Evolutionary conservation across 1,139 yeast genomes (phyloP).

Genomic region (Geotrichum siamense): DNA sequence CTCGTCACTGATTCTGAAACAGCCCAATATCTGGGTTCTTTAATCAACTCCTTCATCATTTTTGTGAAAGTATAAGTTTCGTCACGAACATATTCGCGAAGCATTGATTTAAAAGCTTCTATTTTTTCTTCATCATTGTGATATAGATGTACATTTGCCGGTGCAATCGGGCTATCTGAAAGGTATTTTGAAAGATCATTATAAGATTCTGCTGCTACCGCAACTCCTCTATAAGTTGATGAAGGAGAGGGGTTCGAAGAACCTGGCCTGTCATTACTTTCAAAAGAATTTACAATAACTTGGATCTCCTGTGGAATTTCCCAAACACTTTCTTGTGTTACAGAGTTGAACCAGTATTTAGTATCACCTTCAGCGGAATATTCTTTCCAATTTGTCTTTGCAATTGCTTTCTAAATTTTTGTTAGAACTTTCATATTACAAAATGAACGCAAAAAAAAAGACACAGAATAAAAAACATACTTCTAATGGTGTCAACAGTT

Average conservation of each 20-base stretch:
- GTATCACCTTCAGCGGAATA: slow-evolving; percentile 61
- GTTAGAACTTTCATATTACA: slow-evolving; percentile 1
- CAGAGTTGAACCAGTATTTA: slow-evolving; percentile 62
- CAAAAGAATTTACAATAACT: slow-evolving; percentile 17
- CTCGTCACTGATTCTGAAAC: slow-evolving; percentile 55
- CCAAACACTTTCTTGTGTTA: slow-evolving; percentile 72
- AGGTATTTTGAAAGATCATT: slow-evolving; percentile 15
- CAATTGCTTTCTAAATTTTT: slow-evolving; percentile 33
- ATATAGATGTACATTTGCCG: slow-evolving; percentile 13
- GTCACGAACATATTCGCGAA: slow-evolving; percentile 51
- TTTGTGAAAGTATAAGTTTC: slow-evolving; percentile 69
- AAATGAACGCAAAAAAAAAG: background rate
- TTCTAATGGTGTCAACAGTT: slow-evolving; percentile 32
- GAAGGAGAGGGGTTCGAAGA: background rate
- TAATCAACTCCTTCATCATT: slow-evolving; percentile 54
- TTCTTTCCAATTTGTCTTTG: slow-evolving; percentile 52
- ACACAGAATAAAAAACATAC: slow-evolving; percentile 3
- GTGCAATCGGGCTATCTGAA: slow-evolving; percentile 15
- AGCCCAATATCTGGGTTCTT: slow-evolving; percentile 63
- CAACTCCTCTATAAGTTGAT: background rate
- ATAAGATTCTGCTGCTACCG: slow-evolving; percentile 5
- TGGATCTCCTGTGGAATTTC: slow-evolving; percentile 50
- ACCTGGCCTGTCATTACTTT: slow-evolving; percentile 6
- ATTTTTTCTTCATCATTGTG: slow-evolving; percentile 37
- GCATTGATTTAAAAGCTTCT: slow-evolving; percentile 44